Evolutionary conservation across 2,329 filamentous ascomycete species (phyloP).

Genomic region (Clarireedia hainanense): DNA sequence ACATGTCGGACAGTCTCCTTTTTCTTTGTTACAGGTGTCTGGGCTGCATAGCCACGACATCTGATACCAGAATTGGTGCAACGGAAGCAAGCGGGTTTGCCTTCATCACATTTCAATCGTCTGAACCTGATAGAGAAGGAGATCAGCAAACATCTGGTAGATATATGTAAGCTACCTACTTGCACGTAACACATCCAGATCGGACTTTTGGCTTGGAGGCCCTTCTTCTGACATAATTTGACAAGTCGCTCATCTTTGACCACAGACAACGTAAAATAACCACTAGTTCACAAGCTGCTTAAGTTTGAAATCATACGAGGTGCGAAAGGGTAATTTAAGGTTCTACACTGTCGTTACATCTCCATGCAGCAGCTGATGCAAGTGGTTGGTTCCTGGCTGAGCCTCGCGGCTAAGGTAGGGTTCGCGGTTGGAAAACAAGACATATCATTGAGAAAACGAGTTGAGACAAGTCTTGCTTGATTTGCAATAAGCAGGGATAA

Average conservation of each 20-base stretch:
- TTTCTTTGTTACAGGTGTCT: constrained; percentile 1
- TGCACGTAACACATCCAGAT: constrained; percentile 5
- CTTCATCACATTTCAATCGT: constrained; percentile 27
- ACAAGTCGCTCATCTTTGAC: not conserved
- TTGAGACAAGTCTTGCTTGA: not conserved
- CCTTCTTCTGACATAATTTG: constrained; percentile 5
- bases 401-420: not conserved
- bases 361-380: not conserved
- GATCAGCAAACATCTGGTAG: not conserved
- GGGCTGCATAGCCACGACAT: constrained; percentile 25
- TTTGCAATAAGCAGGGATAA: not conserved
- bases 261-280: not conserved
- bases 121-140: constrained; percentile 17
- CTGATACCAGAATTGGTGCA: constrained; percentile 23
- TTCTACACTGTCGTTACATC: not conserved
- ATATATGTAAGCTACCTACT: constrained; percentile 23
- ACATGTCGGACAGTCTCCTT: constrained; percentile 4
- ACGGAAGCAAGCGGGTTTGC: constrained; percentile 20
- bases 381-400: not conserved
- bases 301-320: not conserved
- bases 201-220: constrained; percentile 8
- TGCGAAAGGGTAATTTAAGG: not conserved
- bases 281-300: not conserved
- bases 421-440: not conserved
- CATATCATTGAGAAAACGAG: not conserved